A percentile compares a stretch with the other conserved stretches of the same genome.
Evolutionary conservation across 768 basidiomycete genomes (phyloP).

Genomic region (Lentinula sp.): DNA sequence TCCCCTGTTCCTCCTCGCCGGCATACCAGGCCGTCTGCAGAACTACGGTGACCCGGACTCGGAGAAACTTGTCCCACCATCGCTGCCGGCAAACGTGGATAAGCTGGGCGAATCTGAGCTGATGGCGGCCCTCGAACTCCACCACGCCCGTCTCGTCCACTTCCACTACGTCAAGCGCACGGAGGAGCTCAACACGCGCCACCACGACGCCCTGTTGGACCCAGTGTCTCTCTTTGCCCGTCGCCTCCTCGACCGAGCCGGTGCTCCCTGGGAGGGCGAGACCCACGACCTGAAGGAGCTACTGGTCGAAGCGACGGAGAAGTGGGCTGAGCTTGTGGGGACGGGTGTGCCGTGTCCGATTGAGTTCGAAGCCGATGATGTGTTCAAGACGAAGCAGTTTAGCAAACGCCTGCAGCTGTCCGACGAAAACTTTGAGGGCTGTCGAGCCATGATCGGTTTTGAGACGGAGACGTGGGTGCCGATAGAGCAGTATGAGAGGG

Average conservation of each 20-base stretch:
- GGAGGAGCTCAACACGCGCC: constrained; percentile 35
- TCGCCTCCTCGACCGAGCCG: constrained; percentile 37
- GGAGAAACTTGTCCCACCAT: constrained; percentile 30
- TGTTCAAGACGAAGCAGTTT: constrained; percentile 26
- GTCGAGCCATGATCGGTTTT: constrained; percentile 21
- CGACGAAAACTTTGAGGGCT: constrained; percentile 23
- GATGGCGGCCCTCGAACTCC: constrained; percentile 24
- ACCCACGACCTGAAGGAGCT: constrained; percentile 37
- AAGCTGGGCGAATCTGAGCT: constrained; percentile 32
- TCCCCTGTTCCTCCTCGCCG: constrained; percentile 42
- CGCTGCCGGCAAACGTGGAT: constrained; percentile 35
- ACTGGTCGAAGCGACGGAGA: constrained; percentile 36
- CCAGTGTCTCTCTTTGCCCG: constrained; percentile 24
- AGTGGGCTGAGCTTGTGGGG: constrained; percentile 21
- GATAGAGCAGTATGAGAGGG: constrained; percentile 32
- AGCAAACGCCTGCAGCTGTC: constrained; percentile 20
- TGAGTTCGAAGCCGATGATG: constrained; percentile 25
- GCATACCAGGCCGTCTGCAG: constrained; percentile 36
- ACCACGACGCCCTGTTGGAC: constrained; percentile 34
- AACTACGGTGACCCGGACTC: constrained; percentile 39
- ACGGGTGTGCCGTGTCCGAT: constrained; percentile 35
- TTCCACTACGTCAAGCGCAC: constrained; percentile 43
- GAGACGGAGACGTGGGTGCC: constrained; percentile 39
- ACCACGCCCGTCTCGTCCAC: constrained; percentile 42
- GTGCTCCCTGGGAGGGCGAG: constrained; percentile 47